Percentiles rank a stretch among this genome's conserved stretches.
Conservation (phyloP, 345 rosid species). For the Laguncularia racemosa region DNA sequence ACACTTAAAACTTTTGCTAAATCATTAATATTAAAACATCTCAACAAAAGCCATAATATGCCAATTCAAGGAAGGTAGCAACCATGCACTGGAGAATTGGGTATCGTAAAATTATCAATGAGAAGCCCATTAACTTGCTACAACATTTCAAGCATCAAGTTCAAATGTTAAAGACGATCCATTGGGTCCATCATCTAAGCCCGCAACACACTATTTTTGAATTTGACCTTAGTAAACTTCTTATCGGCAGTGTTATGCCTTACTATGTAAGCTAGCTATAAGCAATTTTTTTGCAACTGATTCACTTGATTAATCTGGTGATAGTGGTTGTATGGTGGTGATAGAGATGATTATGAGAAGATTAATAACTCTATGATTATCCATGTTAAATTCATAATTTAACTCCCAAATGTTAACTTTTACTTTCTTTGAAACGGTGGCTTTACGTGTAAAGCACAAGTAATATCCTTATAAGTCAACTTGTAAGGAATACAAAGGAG, state of each 20-base stretch:
- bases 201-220: slow-evolving; percentile 55
- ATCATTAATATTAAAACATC: slow-evolving; percentile 31
- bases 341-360: too few relatives aligned
- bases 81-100: slow-evolving; percentile 52
- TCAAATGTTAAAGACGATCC: slow-evolving; percentile 43
- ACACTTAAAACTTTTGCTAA: neutral
- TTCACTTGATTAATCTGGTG: slow-evolving; percentile 37
- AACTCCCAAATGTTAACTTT: too few relatives aligned
- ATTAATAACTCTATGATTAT: too few relatives aligned
- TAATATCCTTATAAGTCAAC: too few relatives aligned
- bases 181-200: slow-evolving; percentile 64
- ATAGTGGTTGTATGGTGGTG: too few relatives aligned
- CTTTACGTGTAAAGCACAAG: too few relatives aligned
- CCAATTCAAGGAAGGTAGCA: slow-evolving; percentile 38
- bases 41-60: slow-evolving; percentile 49
- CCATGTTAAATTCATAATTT: too few relatives aligned
- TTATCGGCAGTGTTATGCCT: slow-evolving; percentile 21
- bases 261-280: slow-evolving; percentile 24
- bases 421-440: too few relatives aligned
- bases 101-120: slow-evolving; percentile 66
- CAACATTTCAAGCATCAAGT: slow-evolving; percentile 28
- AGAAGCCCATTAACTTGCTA: slow-evolving; percentile 50
- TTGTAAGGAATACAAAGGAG: too few relatives aligned
- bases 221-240: slow-evolving; percentile 36
- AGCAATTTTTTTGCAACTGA: slow-evolving; percentile 42